Evolutionary conservation across 306 rosid genomes (phyloP).

Genomic region (Herpetospermum pedunculosum): DNA sequence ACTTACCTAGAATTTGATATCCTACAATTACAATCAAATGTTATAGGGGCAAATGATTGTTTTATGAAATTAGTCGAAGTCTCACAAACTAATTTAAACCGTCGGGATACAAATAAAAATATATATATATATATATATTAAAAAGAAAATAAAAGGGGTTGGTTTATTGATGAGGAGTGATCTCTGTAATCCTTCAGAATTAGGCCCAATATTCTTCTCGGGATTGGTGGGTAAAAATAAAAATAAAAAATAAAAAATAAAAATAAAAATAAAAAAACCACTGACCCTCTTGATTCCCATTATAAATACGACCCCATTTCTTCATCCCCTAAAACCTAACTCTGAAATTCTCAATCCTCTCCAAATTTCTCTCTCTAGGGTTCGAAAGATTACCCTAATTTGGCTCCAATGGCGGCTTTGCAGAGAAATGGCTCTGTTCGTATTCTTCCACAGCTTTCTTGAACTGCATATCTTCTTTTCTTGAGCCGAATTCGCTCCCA

Average conservation of each 20-base stretch:
- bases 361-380: neutral
- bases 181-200: constrained; percentile 29
- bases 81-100: too few species aligned
- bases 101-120: too few species aligned
- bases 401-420: constrained; percentile 6
- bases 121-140: too few species aligned
- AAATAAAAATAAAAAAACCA: neutral
- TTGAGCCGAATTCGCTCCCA: neutral
- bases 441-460: constrained; percentile 99
- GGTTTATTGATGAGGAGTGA: too few species aligned
- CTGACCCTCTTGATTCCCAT: constrained; percentile 19
- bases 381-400: neutral
- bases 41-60: too few species aligned
- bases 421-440: constrained; percentile 59
- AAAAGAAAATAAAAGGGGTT: too few species aligned
- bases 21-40: too few species aligned
- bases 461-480: constrained; percentile 79
- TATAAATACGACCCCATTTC: constrained; percentile 41
- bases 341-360: too few species aligned
- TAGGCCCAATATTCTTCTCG: constrained; percentile 89
- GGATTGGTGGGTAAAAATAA: constrained; percentile 54
- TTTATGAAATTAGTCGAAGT: too few species aligned
- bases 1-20: too few species aligned
- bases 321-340: constrained; percentile 34
- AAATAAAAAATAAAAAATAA: neutral